These are phyloP conservation scores for Blumeria graminis DNA, from an alignment of 2,329 filamentous ascomycete species.

Conservation along the genomic window DNA sequence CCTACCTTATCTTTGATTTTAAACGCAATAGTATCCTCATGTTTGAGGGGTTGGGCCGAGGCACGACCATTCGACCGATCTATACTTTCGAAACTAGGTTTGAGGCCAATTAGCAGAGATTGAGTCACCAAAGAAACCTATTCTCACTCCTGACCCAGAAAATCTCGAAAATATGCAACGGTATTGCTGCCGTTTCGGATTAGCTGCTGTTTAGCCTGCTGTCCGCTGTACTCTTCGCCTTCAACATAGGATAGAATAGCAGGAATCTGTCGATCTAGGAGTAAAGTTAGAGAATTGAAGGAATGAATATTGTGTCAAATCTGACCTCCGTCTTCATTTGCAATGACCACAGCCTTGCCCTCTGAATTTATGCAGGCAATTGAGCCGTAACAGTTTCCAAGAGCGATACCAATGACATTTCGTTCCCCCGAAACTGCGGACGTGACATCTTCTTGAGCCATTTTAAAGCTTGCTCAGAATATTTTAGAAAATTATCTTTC, in stretches of 20 bases:
- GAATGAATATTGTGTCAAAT: background rate
- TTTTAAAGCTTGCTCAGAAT: conserved; percentile 4
- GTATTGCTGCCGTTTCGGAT: conserved; percentile 86
- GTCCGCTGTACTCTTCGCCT: conserved; percentile 89
- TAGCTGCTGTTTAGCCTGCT: conserved; percentile 83
- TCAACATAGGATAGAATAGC: conserved; percentile 83
- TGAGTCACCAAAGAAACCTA: background rate
- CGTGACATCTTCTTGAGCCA: conserved; percentile 11
- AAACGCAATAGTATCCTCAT: conserved; percentile 52
- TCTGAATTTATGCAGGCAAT: conserved; percentile 86
- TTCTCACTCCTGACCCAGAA: conserved; percentile 70
- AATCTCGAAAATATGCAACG: conserved; percentile 87
- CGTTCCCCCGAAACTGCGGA: conserved; percentile 25
- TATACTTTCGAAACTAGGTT: conserved; percentile 65
- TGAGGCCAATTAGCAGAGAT: conserved; percentile 7
- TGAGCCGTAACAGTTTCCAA: conserved; percentile 96
- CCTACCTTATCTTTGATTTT: conserved; percentile 55
- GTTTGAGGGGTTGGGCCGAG: conserved; percentile 68
- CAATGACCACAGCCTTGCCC: conserved; percentile 91
- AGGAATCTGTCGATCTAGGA: conserved; percentile 79
- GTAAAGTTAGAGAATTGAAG: conserved; percentile 3
- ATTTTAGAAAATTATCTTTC: too few species aligned
- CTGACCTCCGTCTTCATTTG: conserved; percentile 85
- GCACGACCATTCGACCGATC: conserved; percentile 88
- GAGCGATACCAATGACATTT: conserved; percentile 77